Conservation (phyloP, 306 rosid genomes). For the Sophora flavescens region DNA sequence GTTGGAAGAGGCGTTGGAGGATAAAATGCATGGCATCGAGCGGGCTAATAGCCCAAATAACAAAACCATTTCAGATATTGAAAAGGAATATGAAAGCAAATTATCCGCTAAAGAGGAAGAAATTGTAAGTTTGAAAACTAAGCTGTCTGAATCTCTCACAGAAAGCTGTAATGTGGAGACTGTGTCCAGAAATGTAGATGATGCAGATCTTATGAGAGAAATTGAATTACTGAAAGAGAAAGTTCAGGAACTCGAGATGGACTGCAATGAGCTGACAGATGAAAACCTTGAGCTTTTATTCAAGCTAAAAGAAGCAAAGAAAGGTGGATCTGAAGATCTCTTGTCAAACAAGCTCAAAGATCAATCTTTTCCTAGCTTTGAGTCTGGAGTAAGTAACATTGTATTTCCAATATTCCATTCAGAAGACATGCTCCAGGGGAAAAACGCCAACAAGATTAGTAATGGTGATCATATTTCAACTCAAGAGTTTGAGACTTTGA, state of each 20-base stretch:
- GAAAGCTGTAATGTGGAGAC: slow-evolving; percentile 53
- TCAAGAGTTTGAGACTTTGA: slow-evolving; percentile 51
- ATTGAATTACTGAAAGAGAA: slow-evolving; percentile 73
- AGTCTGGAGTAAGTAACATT: slow-evolving; percentile 57
- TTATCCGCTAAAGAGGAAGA: slow-evolving; percentile 65
- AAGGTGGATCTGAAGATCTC: slow-evolving; percentile 47
- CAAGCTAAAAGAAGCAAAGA: slow-evolving; percentile 84
- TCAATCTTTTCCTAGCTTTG: slow-evolving; percentile 58
- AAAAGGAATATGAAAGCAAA: slow-evolving; percentile 55
- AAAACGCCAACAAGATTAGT: slow-evolving; percentile 44
- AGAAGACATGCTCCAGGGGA: slow-evolving; percentile 51
- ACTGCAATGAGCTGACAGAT: slow-evolving; percentile 92
- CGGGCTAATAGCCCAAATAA: slow-evolving; percentile 48
- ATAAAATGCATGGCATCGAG: slow-evolving; percentile 56
- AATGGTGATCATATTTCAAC: slow-evolving; percentile 32
- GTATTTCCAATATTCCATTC: slow-evolving; percentile 46
- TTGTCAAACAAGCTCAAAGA: slow-evolving; percentile 46
- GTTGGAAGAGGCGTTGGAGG: slow-evolving; percentile 70
- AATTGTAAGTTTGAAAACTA: slow-evolving; percentile 54
- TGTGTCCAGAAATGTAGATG: slow-evolving; percentile 52
- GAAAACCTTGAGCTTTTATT: slow-evolving; percentile 90
- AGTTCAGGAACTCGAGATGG: slow-evolving; percentile 87
- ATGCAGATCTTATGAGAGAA: slow-evolving; percentile 63
- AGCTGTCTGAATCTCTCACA: slow-evolving; percentile 55
- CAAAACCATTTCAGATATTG: slow-evolving; percentile 51